These are phyloP conservation scores for Leccinum aurantiacum DNA, from an alignment of 768 basidiomycete species.

Conservation along the genomic window DNA sequence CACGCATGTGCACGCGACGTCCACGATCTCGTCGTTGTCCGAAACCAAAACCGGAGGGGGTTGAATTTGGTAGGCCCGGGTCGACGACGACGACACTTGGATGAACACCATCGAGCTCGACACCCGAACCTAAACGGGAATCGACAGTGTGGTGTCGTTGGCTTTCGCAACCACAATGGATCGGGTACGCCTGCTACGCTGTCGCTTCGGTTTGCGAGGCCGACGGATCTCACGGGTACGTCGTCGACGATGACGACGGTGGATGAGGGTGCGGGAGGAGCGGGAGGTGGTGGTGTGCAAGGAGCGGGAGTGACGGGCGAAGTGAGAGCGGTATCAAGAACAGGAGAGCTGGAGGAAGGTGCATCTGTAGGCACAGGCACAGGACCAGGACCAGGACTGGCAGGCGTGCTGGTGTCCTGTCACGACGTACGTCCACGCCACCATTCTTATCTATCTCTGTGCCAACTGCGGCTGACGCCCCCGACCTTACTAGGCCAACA, in stretches of 20 bases:
- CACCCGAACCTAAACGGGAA: too few species aligned
- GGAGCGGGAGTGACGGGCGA: background rate
- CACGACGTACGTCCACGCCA: background rate
- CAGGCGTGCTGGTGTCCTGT: background rate
- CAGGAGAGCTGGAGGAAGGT: too few species aligned
- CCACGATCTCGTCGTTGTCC: background rate
- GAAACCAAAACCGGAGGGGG: background rate
- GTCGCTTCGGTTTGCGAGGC: slow-evolving; percentile 28
- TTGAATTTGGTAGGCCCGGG: background rate
- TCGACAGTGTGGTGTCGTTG: too few species aligned
- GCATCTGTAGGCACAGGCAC: background rate
- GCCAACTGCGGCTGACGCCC: background rate
- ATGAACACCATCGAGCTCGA: slow-evolving; percentile 8
- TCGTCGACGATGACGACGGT: background rate
- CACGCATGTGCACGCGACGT: background rate
- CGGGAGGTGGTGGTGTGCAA: too few species aligned
- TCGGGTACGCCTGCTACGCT: background rate
- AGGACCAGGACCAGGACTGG: background rate
- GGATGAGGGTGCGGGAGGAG: background rate
- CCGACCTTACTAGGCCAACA: background rate
- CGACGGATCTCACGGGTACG: slow-evolving; percentile 8
- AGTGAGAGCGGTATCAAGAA: background rate
- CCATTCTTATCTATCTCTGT: background rate
- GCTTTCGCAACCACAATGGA: background rate
- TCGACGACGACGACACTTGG: background rate